A percentile compares a stretch with the other conserved stretches of the same genome.
Conservation (phyloP, 805 yeast genomes). For the Candida patagonica region DNA sequence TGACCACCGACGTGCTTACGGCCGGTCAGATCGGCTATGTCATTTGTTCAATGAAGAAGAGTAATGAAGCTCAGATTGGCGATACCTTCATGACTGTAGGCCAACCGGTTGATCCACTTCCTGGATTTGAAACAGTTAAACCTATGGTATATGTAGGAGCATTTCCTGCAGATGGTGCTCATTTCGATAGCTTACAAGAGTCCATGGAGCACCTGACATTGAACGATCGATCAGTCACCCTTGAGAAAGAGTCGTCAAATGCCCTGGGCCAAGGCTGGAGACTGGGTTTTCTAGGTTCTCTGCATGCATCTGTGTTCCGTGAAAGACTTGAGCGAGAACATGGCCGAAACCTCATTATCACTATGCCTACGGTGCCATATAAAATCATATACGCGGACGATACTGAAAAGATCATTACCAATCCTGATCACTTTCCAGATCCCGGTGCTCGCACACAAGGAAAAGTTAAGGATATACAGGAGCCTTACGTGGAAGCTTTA, state of each 20-base stretch:
- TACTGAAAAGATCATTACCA: constrained; percentile 55
- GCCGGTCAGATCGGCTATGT: constrained; percentile 96
- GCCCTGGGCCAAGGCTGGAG: constrained; percentile 99
- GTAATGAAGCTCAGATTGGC: constrained; percentile 81
- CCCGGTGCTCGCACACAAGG: constrained; percentile 19
- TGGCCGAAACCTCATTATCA: constrained; percentile 83
- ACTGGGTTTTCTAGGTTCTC: constrained; percentile 84
- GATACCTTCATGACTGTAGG: constrained; percentile 66
- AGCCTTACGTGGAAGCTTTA: constrained; percentile 83
- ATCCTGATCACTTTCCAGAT: constrained; percentile 91
- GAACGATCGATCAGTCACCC: constrained; percentile 84
- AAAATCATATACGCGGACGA: constrained; percentile 63
- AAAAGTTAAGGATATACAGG: constrained; percentile 47
- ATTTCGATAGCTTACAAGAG: constrained; percentile 82
- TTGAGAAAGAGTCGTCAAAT: constrained; percentile 83
- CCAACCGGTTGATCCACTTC: constrained; percentile 60
- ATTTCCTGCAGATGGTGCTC: constrained; percentile 90
- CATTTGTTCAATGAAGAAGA: constrained; percentile 88
- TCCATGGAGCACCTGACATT: constrained; percentile 79
- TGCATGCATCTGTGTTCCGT: constrained; percentile 91
- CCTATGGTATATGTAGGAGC: constrained; percentile 99
- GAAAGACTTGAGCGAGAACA: constrained; percentile 89
- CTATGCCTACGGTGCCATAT: constrained; percentile 95
- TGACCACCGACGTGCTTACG: constrained; percentile 49
- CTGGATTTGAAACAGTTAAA: constrained; percentile 93